These are phyloP conservation scores for Ophiostoma sp. DNA, from an alignment of 2,329 filamentous ascomycete species.

Conservation along the genomic window DNA sequence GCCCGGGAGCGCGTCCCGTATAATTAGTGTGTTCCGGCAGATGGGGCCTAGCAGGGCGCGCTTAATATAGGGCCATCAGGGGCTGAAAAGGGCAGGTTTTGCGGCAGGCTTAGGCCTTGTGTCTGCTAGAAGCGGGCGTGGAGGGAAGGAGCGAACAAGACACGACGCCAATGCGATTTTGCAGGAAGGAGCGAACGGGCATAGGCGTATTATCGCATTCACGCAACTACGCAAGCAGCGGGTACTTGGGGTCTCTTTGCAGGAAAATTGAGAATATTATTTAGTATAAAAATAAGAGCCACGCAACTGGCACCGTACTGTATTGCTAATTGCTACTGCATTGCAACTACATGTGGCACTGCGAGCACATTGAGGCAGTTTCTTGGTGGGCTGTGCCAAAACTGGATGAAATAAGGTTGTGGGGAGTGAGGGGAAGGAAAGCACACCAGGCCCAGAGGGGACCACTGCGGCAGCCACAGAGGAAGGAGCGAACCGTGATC, in stretches of 20 bases:
- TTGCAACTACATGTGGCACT: neutral
- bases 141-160: neutral
- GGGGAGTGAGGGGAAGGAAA: constrained; percentile 3
- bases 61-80: neutral
- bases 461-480: constrained; percentile 11
- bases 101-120: neutral
- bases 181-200: constrained; percentile 3
- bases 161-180: neutral
- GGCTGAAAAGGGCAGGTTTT: neutral
- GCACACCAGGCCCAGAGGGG: neutral
- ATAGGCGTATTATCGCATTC: neutral
- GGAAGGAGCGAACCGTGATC: neutral
- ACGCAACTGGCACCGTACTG: neutral
- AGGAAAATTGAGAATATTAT: neutral
- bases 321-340: neutral
- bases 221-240: neutral
- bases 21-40: constrained; percentile 8
- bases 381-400: neutral
- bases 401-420: constrained; percentile 19
- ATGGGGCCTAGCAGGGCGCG: constrained; percentile 7
- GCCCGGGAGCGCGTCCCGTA: constrained; percentile 11
- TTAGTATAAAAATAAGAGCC: neutral
- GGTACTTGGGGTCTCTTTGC: too few species aligned
- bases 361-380: neutral
- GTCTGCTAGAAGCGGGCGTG: neutral